These are phyloP conservation scores for Seminavis robusta DNA, from an alignment of 108 stramenopile species.

Conservation along the genomic window DNA sequence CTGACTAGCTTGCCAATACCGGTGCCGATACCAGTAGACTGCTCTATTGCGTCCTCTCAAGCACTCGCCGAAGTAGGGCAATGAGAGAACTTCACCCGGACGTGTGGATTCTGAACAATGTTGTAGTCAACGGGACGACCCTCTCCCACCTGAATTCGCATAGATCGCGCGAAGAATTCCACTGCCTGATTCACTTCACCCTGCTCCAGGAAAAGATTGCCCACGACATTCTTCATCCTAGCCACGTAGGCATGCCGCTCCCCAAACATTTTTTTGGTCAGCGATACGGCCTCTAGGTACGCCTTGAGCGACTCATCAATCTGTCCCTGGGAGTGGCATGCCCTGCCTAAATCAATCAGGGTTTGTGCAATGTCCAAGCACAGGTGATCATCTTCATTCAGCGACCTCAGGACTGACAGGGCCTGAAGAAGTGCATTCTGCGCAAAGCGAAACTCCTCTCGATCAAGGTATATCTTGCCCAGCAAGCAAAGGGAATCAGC, in stretches of 20 bases:
- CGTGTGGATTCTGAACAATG: no score
- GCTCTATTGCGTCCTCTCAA: no score
- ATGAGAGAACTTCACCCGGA: no score
- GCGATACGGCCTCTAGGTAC: constrained; percentile 1
- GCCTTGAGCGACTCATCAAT: not conserved
- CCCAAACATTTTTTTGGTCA: constrained; percentile 6
- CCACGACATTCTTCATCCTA: constrained; percentile 5
- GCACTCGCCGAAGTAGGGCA: no score
- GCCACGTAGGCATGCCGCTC: constrained; percentile 5
- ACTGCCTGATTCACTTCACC: no score
- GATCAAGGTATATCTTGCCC: constrained; percentile 8
- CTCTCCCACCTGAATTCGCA: no score
- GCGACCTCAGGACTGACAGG: not conserved
- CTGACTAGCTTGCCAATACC: no score
- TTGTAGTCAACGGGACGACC: no score
- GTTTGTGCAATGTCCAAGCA: constrained; percentile 9
- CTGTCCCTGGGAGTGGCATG: constrained; percentile 4
- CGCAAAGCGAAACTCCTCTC: constrained; percentile 12
- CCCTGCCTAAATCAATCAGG: constrained; percentile 11
- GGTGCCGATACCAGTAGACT: no score
- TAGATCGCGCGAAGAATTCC: no score
- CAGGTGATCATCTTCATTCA: not conserved
- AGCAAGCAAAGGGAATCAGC: constrained; percentile 2
- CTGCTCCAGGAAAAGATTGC: not conserved
- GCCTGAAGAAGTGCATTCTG: constrained; percentile 1